Evolutionary conservation across 1,284 basidiomycete genomes (phyloP), one percentile per base, ranked within the genome.

Genomic region (Pyrrhoderma lamaoense): DNA sequence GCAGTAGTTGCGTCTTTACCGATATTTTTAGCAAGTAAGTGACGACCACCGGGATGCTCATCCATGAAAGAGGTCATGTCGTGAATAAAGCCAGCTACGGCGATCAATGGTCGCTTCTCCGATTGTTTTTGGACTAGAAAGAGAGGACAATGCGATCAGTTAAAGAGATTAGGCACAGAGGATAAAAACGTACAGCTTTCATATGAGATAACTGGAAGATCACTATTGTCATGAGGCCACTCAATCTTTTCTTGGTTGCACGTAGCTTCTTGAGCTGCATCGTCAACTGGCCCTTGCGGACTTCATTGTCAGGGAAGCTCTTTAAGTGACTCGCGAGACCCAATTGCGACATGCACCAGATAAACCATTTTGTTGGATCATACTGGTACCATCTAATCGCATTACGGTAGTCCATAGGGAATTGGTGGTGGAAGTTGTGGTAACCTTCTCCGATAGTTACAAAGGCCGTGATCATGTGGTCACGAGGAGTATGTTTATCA

Each of bases 361-460:
- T 95, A 71, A 93, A 90, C 90, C 91, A 93, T 69, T 96, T 93
- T 14, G 85, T 89, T 5, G 85, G 86, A 60, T 90, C 86, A 61
- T 92, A 93, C 66, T 93, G 90, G 65, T 89, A 92, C 89, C 89
- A 93, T 68, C 76, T 89, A 74, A 93, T 90, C 39, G 90, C 91
- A 62, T 94, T 94, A 39, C 93, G 79, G 74, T 89, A 95, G 69
- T 96, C 93, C 86, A 89, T 89, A 8, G 89, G 89, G 78, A 93
- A 92, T 68, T 93, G 88, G 62, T 89, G 90, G 70, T 93, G 91
- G 79, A 96, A 96, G 71, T 96, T 95, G 77, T 95, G 92, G 74
- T 95, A 95, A 11, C 93, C 92, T 69, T 95, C 92, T 55, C 92
- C 92, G 62, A 93, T 82, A 25, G 92, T 94, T 54, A 80, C 82